Percentiles rank a stretch among this genome's conserved stretches.
phyloP scores from a whole-genome alignment of 495 filamentous ascomycete species.

The Aspergillus campestris region DNA sequence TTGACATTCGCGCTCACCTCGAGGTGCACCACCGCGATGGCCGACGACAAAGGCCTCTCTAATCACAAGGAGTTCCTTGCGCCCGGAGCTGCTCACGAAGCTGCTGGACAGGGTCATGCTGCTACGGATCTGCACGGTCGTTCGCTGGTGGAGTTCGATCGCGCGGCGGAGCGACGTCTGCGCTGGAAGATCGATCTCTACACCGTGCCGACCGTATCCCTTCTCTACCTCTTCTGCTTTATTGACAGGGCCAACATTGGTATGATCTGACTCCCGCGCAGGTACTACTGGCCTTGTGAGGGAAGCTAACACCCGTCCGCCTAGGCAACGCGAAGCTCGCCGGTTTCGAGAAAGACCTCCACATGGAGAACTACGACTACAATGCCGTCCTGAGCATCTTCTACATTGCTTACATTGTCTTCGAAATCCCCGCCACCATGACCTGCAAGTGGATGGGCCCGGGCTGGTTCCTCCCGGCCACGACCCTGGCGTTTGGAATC shows the following conservation, averaged over 20 bases:
- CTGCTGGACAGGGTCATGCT: slow-evolving; percentile 48
- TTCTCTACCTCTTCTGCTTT: slow-evolving; percentile 47
- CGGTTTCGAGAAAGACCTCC: slow-evolving; percentile 37
- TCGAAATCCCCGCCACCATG: slow-evolving; percentile 72
- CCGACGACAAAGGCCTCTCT: slow-evolving; percentile 17
- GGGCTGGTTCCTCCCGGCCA: slow-evolving; percentile 42
- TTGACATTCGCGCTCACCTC: too few species aligned
- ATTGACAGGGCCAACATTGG: slow-evolving; percentile 57
- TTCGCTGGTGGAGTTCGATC: slow-evolving; percentile 50
- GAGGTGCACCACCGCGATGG: not conserved
- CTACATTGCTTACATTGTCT: slow-evolving; percentile 66
- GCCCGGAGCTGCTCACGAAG: slow-evolving; percentile 27
- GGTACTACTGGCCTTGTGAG: too few species aligned
- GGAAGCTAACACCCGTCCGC: slow-evolving; percentile 7
- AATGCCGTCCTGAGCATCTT: slow-evolving; percentile 61
- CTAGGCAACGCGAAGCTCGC: slow-evolving; percentile 30
- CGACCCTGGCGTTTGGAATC: slow-evolving; percentile 41
- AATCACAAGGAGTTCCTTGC: slow-evolving; percentile 15
- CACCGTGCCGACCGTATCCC: slow-evolving; percentile 37
- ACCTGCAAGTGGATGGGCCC: slow-evolving; percentile 42
- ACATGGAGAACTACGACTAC: slow-evolving; percentile 50
- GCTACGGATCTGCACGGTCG: slow-evolving; percentile 56
- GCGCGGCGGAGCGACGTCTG: slow-evolving; percentile 46
- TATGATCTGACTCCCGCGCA: slow-evolving; percentile 9
- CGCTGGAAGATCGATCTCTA: slow-evolving; percentile 39